Base-by-base conservation (phyloP, 441 rosid species). In the Pelargonium hybrid region DNA sequence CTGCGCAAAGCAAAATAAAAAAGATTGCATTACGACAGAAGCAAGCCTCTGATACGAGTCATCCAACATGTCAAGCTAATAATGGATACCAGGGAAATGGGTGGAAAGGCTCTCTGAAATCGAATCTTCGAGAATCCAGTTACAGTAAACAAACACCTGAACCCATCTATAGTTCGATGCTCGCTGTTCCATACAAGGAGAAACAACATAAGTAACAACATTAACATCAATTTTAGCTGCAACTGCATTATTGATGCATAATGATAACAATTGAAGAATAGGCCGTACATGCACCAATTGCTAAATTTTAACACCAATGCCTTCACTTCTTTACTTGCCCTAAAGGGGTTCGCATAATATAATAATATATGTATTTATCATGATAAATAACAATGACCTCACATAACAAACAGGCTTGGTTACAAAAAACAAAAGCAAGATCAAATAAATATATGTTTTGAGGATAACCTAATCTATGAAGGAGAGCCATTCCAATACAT, bases 101-200 rank as follows among this genome's bases (percentile, higher is more conserved):
- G 96, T 39, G 92, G 92, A 76, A 87, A 76, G 26, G 76, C 73
- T 66, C 66, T 77, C 76, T 81, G 90, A 69, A 83, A 80, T 25
- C 71, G 81, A 45, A 88, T 62, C 82, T 87, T 83, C 3, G 90
- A 82, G 82, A 91, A 91, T 65, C 90, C 96, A 62, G 84, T 77
- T 66, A 80, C 82, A 5, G 75, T 71, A 77, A 82, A 87, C 70
- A 90, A 86, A 76, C 97, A 91, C 75, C 79, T 71, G 83, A 81
- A 91, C 73, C 98, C 96, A 74, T 77, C 87, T 74, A 91, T 74
- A 45, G 59, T 67, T 25, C 78, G 50, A 75, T 88, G 92, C 82
- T 93, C 96, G 75, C 87, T 85, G 78, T 73, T 57, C 37, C 18
- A 26, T 5, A 20, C 47, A 2, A 52, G 2, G 56, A 31, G 17